A percentile compares a stretch with the other conserved stretches of the same genome.
phyloP scores from a whole-genome alignment of 2,329 filamentous ascomycete genomes.

The Thelonectria olida region DNA sequence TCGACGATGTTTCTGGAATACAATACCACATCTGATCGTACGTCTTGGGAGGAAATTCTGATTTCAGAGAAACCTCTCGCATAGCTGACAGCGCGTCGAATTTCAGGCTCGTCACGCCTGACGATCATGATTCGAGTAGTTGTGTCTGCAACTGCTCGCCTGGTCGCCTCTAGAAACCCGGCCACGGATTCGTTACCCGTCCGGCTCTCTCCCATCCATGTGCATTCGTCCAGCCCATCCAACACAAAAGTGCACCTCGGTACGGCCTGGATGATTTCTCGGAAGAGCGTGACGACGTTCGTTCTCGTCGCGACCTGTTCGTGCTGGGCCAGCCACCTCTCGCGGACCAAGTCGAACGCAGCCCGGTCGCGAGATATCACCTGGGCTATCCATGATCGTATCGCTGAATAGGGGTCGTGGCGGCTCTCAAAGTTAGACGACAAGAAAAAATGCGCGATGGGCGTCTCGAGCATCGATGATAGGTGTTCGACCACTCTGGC shows the following conservation, averaged over 20 bases:
- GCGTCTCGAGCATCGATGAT: neutral
- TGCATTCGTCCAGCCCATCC: slow-evolving; percentile 49
- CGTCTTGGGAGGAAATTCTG: slow-evolving; percentile 23
- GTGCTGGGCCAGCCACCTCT: slow-evolving; percentile 17
- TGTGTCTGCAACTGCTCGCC: neutral
- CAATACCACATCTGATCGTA: slow-evolving; percentile 27
- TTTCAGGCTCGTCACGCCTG: slow-evolving; percentile 39
- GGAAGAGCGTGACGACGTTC: slow-evolving; percentile 32
- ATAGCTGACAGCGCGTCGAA: slow-evolving; percentile 27
- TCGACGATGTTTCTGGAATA: slow-evolving; percentile 42
- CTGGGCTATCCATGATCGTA: slow-evolving; percentile 41
- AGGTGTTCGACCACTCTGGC: neutral
- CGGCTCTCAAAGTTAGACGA: slow-evolving; percentile 40
- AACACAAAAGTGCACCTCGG: slow-evolving; percentile 36
- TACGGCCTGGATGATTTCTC: slow-evolving; percentile 11
- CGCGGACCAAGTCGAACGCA: slow-evolving; percentile 28
- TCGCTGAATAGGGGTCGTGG: slow-evolving; percentile 34
- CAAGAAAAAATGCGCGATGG: slow-evolving; percentile 44
- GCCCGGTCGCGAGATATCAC: slow-evolving; percentile 18
- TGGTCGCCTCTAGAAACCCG: slow-evolving; percentile 29
- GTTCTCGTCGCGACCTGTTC: slow-evolving; percentile 26
- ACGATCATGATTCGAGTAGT: slow-evolving; percentile 33
- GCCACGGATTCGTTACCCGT: slow-evolving; percentile 9
- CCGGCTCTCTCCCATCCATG: too few species aligned
- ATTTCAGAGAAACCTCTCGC: neutral